Evolutionary conservation across 78 protist genomes (phyloP).

Genomic region (Polysphondylium violaceum): DNA sequence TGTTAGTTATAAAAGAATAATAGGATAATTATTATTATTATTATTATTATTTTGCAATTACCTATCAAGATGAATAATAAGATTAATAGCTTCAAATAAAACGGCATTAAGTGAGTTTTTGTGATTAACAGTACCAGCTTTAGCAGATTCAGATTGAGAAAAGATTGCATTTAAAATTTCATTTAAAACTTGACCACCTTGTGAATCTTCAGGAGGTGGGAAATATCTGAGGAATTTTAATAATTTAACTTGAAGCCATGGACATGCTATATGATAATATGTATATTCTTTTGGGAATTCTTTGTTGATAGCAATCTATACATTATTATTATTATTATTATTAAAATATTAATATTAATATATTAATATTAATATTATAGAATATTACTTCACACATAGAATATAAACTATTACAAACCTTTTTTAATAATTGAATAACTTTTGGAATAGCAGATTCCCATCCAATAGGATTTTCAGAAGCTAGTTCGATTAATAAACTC

Average conservation of each 20-base stretch:
- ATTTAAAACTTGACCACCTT: conserved; percentile 22
- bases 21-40: neutral
- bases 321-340: neutral
- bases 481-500: conserved; percentile 85
- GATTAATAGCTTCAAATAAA: conserved; percentile 94
- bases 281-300: conserved; percentile 90
- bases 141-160: conserved; percentile 82
- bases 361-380: neutral
- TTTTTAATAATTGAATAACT: conserved; percentile 71
- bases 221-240: conserved; percentile 93
- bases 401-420: conserved; percentile 1
- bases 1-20: neutral
- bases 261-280: conserved; percentile 95
- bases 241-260: conserved; percentile 96
- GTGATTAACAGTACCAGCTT: conserved; percentile 84
- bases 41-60: conserved; percentile 9
- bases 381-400: neutral
- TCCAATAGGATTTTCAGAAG: conserved; percentile 36
- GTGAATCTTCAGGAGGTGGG: conserved; percentile 89
- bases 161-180: conserved; percentile 85
- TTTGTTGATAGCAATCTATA: conserved; percentile 77
- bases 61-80: conserved; percentile 88
- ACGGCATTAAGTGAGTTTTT: conserved; percentile 93
- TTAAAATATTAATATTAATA: neutral
- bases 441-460: conserved; percentile 79